Evolutionary conservation across 768 basidiomycete species (phyloP).

Genomic region (Lentinula raphanica): DNA sequence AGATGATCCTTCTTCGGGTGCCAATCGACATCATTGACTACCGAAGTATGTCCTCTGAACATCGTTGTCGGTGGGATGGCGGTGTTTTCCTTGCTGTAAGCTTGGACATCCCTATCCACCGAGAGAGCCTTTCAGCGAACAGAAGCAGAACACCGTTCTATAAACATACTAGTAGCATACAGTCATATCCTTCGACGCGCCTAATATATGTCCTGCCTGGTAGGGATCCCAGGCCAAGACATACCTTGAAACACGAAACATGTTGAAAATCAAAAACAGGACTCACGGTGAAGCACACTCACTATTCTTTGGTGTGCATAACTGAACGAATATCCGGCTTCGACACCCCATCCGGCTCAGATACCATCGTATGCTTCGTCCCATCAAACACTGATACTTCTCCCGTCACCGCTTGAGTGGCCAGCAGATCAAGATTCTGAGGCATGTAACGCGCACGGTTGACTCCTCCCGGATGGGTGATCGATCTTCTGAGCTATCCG

Average conservation of each 20-base stretch:
- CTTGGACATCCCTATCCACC: slow-evolving; percentile 79
- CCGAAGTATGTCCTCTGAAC: slow-evolving; percentile 85
- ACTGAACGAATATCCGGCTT: slow-evolving; percentile 87
- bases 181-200: slow-evolving; percentile 93
- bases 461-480: slow-evolving; percentile 94
- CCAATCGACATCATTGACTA: slow-evolving; percentile 98
- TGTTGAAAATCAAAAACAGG: slow-evolving; percentile 10
- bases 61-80: slow-evolving; percentile 77
- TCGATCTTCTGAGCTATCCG: slow-evolving; percentile 88
- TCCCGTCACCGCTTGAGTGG: slow-evolving; percentile 88
- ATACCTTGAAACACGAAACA: slow-evolving; percentile 54
- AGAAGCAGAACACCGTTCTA: neutral
- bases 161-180: slow-evolving; percentile 81
- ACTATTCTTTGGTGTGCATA: slow-evolving; percentile 94
- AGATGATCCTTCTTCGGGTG: slow-evolving; percentile 74
- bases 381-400: slow-evolving; percentile 95
- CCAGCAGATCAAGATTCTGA: slow-evolving; percentile 95
- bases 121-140: neutral
- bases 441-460: slow-evolving; percentile 99
- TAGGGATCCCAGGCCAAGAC: slow-evolving; percentile 90
- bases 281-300: slow-evolving; percentile 23
- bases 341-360: slow-evolving; percentile 77
- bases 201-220: slow-evolving; percentile 79
- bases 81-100: slow-evolving; percentile 73
- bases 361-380: slow-evolving; percentile 93